These are phyloP conservation scores for Angomonas ambiguus DNA, from an alignment of 208 protist species.

Conservation along the genomic window DNA sequence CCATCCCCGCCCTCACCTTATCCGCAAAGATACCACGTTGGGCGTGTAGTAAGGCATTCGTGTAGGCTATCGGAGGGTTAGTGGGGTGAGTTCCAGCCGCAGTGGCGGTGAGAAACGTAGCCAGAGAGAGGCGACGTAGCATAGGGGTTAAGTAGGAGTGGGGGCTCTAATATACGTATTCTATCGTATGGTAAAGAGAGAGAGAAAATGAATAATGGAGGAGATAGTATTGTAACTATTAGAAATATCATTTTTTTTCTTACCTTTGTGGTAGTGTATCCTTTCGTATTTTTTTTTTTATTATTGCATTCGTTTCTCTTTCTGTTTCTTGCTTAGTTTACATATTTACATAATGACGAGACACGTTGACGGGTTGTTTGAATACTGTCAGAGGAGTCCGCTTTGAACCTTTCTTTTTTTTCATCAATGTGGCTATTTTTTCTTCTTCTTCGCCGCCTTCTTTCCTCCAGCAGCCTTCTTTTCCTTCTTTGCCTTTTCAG, in stretches of 20 bases:
- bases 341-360: not conserved
- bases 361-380: not conserved
- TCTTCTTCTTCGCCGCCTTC: conserved; percentile 4
- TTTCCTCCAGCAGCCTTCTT: not conserved
- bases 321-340: not conserved
- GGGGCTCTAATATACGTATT: no score
- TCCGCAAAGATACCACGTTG: conserved; percentile 77
- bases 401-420: no score
- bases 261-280: no score
- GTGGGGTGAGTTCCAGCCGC: not conserved
- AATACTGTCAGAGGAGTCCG: no score
- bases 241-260: no score
- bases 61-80: not conserved
- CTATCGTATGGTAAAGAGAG: no score
- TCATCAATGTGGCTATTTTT: not conserved
- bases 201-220: no score
- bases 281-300: not conserved
- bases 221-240: no score
- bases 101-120: not conserved
- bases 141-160: no score
- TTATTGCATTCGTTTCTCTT: not conserved
- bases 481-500: not conserved
- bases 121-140: no score
- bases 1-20: conserved; percentile 81
- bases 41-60: conserved; percentile 14